These are phyloP conservation scores for Mycena belliarum DNA, from an alignment of 768 basidiomycete genomes.

Conservation along the genomic window DNA sequence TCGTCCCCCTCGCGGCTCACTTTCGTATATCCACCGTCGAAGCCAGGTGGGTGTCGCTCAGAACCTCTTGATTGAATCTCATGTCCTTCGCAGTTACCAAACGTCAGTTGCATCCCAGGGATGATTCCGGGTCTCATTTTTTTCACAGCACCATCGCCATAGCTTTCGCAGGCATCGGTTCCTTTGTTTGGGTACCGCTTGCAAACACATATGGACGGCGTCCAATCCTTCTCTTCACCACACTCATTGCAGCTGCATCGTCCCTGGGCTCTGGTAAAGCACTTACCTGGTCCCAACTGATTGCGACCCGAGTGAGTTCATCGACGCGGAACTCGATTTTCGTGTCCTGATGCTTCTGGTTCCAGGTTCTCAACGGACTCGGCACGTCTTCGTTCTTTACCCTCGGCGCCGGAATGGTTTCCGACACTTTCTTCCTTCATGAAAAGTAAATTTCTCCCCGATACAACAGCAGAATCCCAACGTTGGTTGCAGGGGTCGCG, in stretches of 20 bases:
- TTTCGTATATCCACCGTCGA: slow-evolving; percentile 13
- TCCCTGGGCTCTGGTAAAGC: slow-evolving; percentile 20
- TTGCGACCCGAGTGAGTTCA: slow-evolving; percentile 14
- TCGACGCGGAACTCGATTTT: not conserved
- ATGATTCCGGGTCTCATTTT: not conserved
- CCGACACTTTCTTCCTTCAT: slow-evolving; percentile 33
- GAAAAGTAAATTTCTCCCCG: slow-evolving; percentile 37
- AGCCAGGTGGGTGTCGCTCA: slow-evolving; percentile 1
- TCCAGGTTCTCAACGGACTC: slow-evolving; percentile 15
- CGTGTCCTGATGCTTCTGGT: not conserved
- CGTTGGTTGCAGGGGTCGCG: slow-evolving; percentile 37
- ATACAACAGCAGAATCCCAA: slow-evolving; percentile 36
- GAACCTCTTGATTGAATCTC: not conserved
- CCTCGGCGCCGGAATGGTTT: slow-evolving; percentile 14
- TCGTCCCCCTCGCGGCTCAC: slow-evolving; percentile 14
- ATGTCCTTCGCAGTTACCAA: slow-evolving; percentile 3
- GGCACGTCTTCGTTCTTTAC: slow-evolving; percentile 15
- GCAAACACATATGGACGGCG: slow-evolving; percentile 25
- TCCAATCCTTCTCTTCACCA: slow-evolving; percentile 22
- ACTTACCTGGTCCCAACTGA: slow-evolving; percentile 17
- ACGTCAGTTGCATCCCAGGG: not conserved
- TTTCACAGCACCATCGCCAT: not conserved
- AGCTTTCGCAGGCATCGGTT: slow-evolving; percentile 21
- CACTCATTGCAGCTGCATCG: slow-evolving; percentile 19
- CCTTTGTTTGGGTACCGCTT: slow-evolving; percentile 24